phyloP scores from a whole-genome alignment of 495 filamentous ascomycete species.

The Podospora pseudoanserina region DNA sequence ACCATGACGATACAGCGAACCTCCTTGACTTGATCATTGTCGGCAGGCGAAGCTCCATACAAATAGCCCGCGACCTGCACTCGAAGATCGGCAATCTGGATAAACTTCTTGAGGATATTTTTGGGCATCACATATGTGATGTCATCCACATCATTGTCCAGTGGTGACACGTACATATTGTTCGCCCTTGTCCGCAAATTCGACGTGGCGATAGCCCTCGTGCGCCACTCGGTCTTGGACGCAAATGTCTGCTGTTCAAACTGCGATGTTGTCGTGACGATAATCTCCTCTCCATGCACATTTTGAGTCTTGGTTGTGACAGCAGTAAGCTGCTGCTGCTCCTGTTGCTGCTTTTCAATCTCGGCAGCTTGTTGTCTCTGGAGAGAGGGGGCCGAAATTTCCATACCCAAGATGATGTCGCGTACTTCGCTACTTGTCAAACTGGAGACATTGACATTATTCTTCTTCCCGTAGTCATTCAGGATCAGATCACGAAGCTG shows the following conservation, averaged over 20 bases:
- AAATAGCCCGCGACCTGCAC: conserved; percentile 95
- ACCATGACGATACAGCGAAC: conserved; percentile 95
- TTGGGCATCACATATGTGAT: conserved; percentile 98
- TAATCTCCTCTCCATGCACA: conserved; percentile 94
- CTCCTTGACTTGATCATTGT: conserved; percentile 97
- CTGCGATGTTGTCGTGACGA: conserved; percentile 95
- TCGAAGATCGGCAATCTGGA: conserved; percentile 94
- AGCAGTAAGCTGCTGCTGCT: conserved; percentile 92
- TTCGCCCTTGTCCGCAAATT: conserved; percentile 93
- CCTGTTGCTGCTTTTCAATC: conserved; percentile 98
- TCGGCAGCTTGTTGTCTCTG: conserved; percentile 98
- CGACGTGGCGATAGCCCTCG: conserved; percentile 90
- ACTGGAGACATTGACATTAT: conserved; percentile 96
- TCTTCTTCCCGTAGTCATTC: conserved; percentile 99
- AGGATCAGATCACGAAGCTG: conserved; percentile 93
- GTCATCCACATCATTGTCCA: conserved; percentile 76
- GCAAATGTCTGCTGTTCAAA: conserved; percentile 97
- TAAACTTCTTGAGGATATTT: conserved; percentile 98
- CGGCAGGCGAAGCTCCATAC: conserved; percentile 87
- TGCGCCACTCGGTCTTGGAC: conserved; percentile 98
- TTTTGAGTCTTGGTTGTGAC: conserved; percentile 99
- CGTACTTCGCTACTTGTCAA: conserved; percentile 95
- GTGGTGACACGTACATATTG: conserved; percentile 97
- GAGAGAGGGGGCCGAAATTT: conserved; percentile 96
- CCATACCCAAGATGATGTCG: conserved; percentile 99